A percentile compares a stretch with the other conserved stretches of the same genome.
Conservation (phyloP, 164 flowering plant species). For the Warburgia ugandensis region DNA sequence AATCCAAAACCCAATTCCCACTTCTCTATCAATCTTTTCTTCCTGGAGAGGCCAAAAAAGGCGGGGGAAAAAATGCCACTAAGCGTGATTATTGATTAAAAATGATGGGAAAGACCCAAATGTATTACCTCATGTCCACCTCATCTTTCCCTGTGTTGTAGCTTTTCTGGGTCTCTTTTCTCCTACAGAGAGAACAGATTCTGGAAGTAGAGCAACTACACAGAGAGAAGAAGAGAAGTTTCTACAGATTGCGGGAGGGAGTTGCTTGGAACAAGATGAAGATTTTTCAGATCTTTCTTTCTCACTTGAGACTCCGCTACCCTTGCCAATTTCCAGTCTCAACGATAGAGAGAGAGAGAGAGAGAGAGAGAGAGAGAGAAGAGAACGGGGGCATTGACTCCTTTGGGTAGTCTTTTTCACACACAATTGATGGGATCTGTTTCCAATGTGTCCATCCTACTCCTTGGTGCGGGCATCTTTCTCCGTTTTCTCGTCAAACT, state of each 20-base stretch:
- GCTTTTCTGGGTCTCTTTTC: not conserved
- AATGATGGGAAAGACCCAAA: too few species aligned
- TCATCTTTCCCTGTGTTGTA: not conserved
- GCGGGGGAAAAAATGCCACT: too few species aligned
- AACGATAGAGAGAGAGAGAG: not conserved
- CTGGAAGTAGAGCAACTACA: not conserved
- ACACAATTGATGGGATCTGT: not conserved
- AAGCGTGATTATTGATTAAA: too few species aligned
- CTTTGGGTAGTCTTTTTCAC: not conserved
- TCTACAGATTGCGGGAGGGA: too few species aligned
- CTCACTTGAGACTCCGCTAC: not conserved
- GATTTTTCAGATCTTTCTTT: not conserved
- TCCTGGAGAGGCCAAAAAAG: too few species aligned
- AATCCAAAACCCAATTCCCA: constrained; percentile 8
- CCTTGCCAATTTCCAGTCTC: not conserved
- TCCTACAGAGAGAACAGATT: not conserved
- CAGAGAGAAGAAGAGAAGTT: too few species aligned
- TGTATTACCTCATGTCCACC: not conserved
- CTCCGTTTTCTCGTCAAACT: constrained; percentile 1
- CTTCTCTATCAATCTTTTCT: too few species aligned
- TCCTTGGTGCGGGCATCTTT: not conserved
- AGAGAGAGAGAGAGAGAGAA: too few species aligned
- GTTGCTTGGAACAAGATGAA: not conserved
- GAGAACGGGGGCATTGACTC: constrained; percentile 4
- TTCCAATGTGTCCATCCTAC: not conserved